Base-by-base conservation (phyloP, 768 basidiomycete genomes). In the Naganishia friedmannii region DNA sequence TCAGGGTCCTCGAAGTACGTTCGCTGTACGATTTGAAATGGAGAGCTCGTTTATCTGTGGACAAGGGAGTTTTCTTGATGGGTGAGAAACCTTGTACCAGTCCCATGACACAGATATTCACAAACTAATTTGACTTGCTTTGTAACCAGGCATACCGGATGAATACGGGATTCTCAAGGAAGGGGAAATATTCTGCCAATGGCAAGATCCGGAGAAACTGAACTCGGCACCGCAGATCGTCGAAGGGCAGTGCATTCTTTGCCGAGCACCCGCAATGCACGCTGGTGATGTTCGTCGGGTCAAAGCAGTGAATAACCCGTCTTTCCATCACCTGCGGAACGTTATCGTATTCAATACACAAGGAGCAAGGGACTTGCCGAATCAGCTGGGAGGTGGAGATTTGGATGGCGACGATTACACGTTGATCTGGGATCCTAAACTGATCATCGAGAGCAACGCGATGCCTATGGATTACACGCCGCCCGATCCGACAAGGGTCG, bases 341-440 rank as follows among this genome's bases (percentile, higher is more conserved):
- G 74, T 75, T 23, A 72, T 75, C 34, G 72, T 75, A 9, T 72
- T 75, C 65, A 57, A 65, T 21, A 58, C 57, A 15, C 63, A 72
- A 53, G 74, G 74, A 5, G 45, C 46, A 12, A 54, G 72, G 15
- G 70, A 70, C 34, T 57, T 75, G 23, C 68, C 72, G n/a, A 73
- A 73, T 65, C 71, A 72, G 66, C 48, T 74, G 19, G 55, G 72
- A 45, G 74, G 74, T 13, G 74, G 74, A 13, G 74, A 75, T 68
- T 67, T 75, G 12, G 74, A 75, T 31, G 74, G 74, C 13, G 74
- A 75, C 63, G 73, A 71, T 45, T 75, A 69, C 57, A 73, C 72
- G 17, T 58, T 75, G 37, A 73, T 75, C 23, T 75, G 74, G 74
- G 74, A 75, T 45, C 23, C 69, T 29, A 45, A 66, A 3, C 67